These are phyloP conservation scores for Laguncularia racemosa DNA, from an alignment of 345 rosid species.

Conservation along the genomic window DNA sequence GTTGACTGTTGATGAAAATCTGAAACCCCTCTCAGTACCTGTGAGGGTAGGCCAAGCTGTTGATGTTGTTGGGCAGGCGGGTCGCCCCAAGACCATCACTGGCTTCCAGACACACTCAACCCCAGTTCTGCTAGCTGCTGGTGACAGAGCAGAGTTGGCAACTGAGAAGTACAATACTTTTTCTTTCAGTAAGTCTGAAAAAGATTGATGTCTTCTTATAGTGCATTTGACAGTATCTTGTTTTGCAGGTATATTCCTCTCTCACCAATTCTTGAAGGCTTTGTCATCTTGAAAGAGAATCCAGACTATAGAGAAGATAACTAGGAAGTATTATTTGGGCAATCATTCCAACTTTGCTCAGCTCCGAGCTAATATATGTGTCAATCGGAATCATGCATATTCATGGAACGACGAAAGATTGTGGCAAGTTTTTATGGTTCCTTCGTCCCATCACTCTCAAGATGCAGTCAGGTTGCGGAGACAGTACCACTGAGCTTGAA, in stretches of 20 bases:
- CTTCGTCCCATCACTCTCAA: no score
- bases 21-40: conserved; percentile 74
- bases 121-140: conserved; percentile 90
- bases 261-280: conserved; percentile 88
- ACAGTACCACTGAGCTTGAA: no score
- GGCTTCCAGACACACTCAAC: conserved; percentile 98
- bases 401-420: no score
- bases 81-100: conserved; percentile 90
- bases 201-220: neutral
- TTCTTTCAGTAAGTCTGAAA: neutral
- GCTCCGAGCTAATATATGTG: no score
- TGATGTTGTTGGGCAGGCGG: conserved; percentile 96
- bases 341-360: no score
- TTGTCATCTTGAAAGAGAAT: conserved; percentile 76
- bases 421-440: no score
- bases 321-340: conserved; percentile 3
- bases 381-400: no score
- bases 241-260: conserved; percentile 69
- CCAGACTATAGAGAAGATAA: conserved; percentile 70
- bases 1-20: conserved; percentile 74
- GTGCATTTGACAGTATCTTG: neutral
- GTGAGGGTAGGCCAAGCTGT: conserved; percentile 96
- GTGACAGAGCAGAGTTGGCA: conserved; percentile 92
- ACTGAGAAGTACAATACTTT: conserved; percentile 64
- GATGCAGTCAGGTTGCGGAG: no score